A percentile compares a stretch with the other conserved stretches of the same genome.
These are phyloP conservation scores for Kazachstania bromeliacearum DNA, from an alignment of 805 yeast genomes.

Conservation along the genomic window DNA sequence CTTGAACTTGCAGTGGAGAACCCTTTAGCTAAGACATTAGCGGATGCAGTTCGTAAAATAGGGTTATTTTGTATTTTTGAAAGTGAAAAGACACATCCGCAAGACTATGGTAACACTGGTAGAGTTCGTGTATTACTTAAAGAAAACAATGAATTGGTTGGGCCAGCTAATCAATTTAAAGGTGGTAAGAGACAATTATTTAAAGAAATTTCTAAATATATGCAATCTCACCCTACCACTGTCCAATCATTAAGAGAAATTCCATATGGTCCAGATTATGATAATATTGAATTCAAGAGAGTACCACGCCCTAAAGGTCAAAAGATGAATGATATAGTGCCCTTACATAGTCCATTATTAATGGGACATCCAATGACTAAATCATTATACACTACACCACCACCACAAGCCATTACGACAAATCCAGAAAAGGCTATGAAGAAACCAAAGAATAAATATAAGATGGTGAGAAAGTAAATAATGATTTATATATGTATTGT, in stretches of 20 bases:
- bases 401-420: conserved; percentile 33
- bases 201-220: conserved; percentile 47
- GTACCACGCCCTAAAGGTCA: conserved; percentile 79
- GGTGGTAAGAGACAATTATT: conserved; percentile 59
- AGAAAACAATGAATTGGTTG: conserved; percentile 36
- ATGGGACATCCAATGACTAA: conserved; percentile 80
- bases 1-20: conserved; percentile 62
- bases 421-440: conserved; percentile 20
- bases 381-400: conserved; percentile 46
- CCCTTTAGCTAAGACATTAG: conserved; percentile 76
- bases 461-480: conserved; percentile 28
- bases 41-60: conserved; percentile 52
- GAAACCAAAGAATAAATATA: conserved; percentile 26
- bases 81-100: conserved; percentile 85
- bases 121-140: conserved; percentile 71
- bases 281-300: conserved; percentile 44
- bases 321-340: conserved; percentile 78
- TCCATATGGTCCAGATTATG: conserved; percentile 57
- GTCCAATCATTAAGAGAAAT: conserved; percentile 51
- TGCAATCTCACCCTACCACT: conserved; percentile 62
- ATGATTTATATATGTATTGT: too few relatives aligned
- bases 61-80: conserved; percentile 42
- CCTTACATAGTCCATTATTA: conserved; percentile 72
- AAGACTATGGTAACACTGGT: conserved; percentile 97
- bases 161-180: conserved; percentile 11